Evolutionary conservation across 2,329 filamentous ascomycete species (phyloP).

Genomic region (Colletotrichum spinosum): DNA sequence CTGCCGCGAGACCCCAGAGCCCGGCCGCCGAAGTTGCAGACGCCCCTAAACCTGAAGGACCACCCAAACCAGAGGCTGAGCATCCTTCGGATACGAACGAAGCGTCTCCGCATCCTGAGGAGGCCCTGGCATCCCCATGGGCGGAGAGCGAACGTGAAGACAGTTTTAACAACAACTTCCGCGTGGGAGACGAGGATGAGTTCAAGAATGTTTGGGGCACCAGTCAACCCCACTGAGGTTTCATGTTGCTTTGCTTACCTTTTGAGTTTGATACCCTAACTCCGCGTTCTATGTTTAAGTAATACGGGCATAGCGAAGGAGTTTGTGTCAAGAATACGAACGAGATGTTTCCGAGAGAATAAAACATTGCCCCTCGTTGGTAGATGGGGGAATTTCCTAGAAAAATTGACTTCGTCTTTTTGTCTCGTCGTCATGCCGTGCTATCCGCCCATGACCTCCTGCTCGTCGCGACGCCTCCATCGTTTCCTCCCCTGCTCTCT

Average conservation of each 20-base stretch:
- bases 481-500: slow-evolving; percentile 13
- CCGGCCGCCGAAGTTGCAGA: slow-evolving; percentile 5
- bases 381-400: no score
- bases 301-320: slow-evolving; percentile 44
- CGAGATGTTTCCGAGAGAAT: no score
- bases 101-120: slow-evolving; percentile 24
- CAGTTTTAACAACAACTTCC: slow-evolving; percentile 30
- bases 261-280: slow-evolving; percentile 34
- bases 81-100: neutral
- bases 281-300: slow-evolving; percentile 34
- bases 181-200: slow-evolving; percentile 53
- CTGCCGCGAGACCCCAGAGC: slow-evolving; percentile 26
- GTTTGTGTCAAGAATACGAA: slow-evolving; percentile 37
- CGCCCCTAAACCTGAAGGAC: neutral
- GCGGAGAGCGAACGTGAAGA: slow-evolving; percentile 32
- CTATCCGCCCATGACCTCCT: slow-evolving; percentile 2
- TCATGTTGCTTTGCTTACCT: slow-evolving; percentile 19
- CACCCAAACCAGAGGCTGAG: neutral
- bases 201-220: slow-evolving; percentile 60
- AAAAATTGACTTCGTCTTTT: no score
- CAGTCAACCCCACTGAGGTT: slow-evolving; percentile 16
- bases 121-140: slow-evolving; percentile 35
- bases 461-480: slow-evolving; percentile 10
- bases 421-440: neutral
- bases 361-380: no score